phyloP scores from a whole-genome alignment of 2,329 filamentous ascomycete genomes.

The Fusarium oligoseptatum region DNA sequence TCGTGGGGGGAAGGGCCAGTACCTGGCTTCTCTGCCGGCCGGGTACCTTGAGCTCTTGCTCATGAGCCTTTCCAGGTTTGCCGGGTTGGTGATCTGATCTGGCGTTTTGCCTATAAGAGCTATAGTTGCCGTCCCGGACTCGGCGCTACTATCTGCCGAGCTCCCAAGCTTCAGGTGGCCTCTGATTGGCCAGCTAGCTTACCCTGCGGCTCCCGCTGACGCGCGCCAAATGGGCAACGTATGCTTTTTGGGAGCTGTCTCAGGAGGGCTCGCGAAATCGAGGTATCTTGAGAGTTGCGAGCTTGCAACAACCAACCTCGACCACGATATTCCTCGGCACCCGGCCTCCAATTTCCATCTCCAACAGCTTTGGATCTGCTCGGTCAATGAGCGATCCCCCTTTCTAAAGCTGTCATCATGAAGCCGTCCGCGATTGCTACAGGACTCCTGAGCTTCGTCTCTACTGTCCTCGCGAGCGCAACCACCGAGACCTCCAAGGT shows the following conservation, averaged over 20 bases:
- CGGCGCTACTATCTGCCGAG: slow-evolving; percentile 44
- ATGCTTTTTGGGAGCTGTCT: slow-evolving; percentile 52
- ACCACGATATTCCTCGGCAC: slow-evolving; percentile 25
- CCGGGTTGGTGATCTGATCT: slow-evolving; percentile 10
- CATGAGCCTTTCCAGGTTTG: neutral
- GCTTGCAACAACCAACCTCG: slow-evolving; percentile 31
- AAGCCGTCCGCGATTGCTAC: slow-evolving; percentile 64
- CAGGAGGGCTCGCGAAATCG: slow-evolving; percentile 43
- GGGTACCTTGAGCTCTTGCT: slow-evolving; percentile 27
- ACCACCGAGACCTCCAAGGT: slow-evolving; percentile 65
- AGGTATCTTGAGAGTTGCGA: slow-evolving; percentile 41
- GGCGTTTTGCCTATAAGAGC: slow-evolving; percentile 1
- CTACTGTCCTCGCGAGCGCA: slow-evolving; percentile 57
- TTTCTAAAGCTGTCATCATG: slow-evolving; percentile 51
- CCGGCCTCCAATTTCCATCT: slow-evolving; percentile 27
- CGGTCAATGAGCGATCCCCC: slow-evolving; percentile 52
- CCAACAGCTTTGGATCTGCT: slow-evolving; percentile 42
- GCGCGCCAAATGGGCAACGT: slow-evolving; percentile 52
- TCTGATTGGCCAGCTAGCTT: slow-evolving; percentile 47
- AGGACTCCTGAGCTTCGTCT: slow-evolving; percentile 70
- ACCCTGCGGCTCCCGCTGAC: slow-evolving; percentile 47
- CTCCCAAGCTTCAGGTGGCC: slow-evolving; percentile 1
- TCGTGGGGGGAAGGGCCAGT: slow-evolving; percentile 34
- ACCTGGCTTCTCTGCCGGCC: slow-evolving; percentile 27
- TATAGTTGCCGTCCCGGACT: slow-evolving; percentile 15